A percentile compares a stretch with the other conserved stretches of the same genome.
These are phyloP conservation scores for Dendrocalamus latiflorus DNA, from an alignment of 202 grass and related monocot genomes.

Conservation along the genomic window DNA sequence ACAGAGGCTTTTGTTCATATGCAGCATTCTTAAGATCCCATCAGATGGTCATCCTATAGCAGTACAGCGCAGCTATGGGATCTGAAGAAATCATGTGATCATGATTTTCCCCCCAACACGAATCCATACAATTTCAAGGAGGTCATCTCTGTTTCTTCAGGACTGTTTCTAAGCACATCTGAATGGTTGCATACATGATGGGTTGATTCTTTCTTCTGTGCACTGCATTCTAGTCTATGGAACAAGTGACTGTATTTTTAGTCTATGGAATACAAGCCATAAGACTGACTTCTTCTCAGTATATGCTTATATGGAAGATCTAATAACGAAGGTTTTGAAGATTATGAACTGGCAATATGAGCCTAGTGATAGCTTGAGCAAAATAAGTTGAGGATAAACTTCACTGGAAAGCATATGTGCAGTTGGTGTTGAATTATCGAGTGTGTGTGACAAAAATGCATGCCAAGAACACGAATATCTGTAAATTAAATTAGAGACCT, in stretches of 20 bases:
- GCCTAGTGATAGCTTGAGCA: no score
- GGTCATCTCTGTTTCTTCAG: neutral
- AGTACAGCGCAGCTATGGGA: neutral
- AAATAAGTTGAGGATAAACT: neutral
- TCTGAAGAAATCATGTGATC: neutral
- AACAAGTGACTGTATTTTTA: no score
- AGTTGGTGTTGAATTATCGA: neutral
- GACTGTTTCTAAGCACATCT: neutral
- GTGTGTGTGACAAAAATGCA: neutral
- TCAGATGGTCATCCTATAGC: neutral
- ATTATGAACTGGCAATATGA: neutral
- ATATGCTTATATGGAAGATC: neutral
- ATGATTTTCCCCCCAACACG: no score
- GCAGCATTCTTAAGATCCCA: neutral
- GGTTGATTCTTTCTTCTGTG: neutral
- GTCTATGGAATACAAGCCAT: neutral
- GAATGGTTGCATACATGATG: neutral
- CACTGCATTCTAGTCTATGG: neutral
- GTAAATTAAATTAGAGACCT: constrained; percentile 33
- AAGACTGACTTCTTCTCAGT: neutral
- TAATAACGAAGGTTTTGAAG: neutral
- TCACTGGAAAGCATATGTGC: neutral
- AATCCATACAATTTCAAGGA: neutral
- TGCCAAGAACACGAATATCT: neutral
- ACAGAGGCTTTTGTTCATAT: neutral